These are phyloP conservation scores for Carallia brachiata DNA, from an alignment of 345 rosid species.

Conservation along the genomic window DNA sequence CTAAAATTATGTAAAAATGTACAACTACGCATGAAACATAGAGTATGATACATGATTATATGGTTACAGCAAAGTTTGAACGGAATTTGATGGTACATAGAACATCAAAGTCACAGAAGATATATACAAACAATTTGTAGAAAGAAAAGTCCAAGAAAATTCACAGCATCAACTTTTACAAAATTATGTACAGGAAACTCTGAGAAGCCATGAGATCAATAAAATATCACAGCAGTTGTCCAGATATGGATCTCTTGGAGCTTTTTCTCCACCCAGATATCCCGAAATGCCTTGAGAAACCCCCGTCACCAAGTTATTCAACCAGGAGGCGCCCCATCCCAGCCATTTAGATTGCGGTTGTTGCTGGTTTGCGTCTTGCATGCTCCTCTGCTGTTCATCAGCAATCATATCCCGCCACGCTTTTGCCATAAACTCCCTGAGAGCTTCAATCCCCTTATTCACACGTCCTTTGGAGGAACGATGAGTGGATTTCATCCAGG, in stretches of 20 bases:
- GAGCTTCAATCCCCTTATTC: slow-evolving; percentile 16
- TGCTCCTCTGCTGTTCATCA: slow-evolving; percentile 11
- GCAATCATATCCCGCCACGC: slow-evolving; percentile 20
- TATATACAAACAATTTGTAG: too few species aligned
- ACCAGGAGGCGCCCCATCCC: slow-evolving; percentile 24
- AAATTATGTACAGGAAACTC: background rate
- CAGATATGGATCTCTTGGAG: slow-evolving; percentile 24
- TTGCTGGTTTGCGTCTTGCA: slow-evolving; percentile 14
- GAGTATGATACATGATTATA: too few species aligned
- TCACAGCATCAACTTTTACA: background rate
- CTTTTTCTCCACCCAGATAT: slow-evolving; percentile 21
- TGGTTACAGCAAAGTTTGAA: too few species aligned
- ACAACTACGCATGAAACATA: too few species aligned
- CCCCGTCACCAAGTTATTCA: slow-evolving; percentile 19
- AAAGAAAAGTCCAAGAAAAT: too few species aligned
- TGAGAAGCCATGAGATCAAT: background rate
- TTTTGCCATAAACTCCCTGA: slow-evolving; percentile 23
- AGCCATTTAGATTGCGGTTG: slow-evolving; percentile 19
- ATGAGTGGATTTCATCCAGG: slow-evolving; percentile 25
- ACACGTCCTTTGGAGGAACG: slow-evolving; percentile 23
- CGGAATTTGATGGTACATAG: too few species aligned
- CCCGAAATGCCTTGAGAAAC: slow-evolving; percentile 20
- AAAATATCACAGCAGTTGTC: slow-evolving; percentile 19
- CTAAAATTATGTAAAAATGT: too few species aligned
- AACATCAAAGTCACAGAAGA: too few species aligned